A percentile compares a stretch with the other conserved stretches of the same genome.
phyloP scores from a whole-genome alignment of 352 stramenopile genomes.

The Phytophthora meadii region DNA sequence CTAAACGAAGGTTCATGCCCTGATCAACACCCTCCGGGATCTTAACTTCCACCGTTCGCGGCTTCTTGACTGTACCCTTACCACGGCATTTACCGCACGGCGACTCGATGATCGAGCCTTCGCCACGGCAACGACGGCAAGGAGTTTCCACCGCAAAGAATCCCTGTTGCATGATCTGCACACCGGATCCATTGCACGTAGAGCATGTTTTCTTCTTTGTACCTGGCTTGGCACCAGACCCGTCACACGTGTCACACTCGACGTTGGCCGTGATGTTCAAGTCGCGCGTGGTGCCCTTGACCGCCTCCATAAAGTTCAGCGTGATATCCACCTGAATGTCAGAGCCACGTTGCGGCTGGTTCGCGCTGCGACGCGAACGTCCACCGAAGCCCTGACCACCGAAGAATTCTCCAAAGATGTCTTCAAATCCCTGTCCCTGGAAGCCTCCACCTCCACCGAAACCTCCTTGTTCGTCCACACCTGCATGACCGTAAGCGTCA shows the following conservation, averaged over 20 bases:
- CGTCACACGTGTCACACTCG: slow-evolving; percentile 80
- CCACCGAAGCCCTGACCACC: slow-evolving; percentile 74
- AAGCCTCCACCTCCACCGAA: slow-evolving; percentile 69
- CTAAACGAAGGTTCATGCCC: slow-evolving; percentile 95
- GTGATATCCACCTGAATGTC: slow-evolving; percentile 96
- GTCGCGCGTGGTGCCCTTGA: slow-evolving; percentile 92
- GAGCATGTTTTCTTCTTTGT: slow-evolving; percentile 84
- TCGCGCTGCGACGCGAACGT: slow-evolving; percentile 68
- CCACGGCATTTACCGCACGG: slow-evolving; percentile 83
- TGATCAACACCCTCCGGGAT: slow-evolving; percentile 96
- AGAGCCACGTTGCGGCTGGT: slow-evolving; percentile 86
- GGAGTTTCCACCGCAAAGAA: slow-evolving; percentile 91
- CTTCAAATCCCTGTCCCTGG: slow-evolving; percentile 82
- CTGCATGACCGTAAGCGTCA: slow-evolving; percentile 95
- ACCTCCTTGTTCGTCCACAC: slow-evolving; percentile 91
- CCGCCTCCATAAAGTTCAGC: slow-evolving; percentile 96
- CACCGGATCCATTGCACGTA: slow-evolving; percentile 83
- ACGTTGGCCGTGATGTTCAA: slow-evolving; percentile 84
- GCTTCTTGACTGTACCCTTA: slow-evolving; percentile 89
- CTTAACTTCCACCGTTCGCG: slow-evolving; percentile 93
- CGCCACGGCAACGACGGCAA: slow-evolving; percentile 83
- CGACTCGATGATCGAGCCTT: slow-evolving; percentile 86
- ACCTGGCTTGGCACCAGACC: slow-evolving; percentile 83
- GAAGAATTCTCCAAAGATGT: slow-evolving; percentile 92
- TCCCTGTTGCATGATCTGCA: slow-evolving; percentile 89